Percentiles rank a stretch among this genome's conserved stretches.
These are phyloP conservation scores for Dioscorea cayenensis DNA, from an alignment of 116 monocot genomes.

Conservation along the genomic window DNA sequence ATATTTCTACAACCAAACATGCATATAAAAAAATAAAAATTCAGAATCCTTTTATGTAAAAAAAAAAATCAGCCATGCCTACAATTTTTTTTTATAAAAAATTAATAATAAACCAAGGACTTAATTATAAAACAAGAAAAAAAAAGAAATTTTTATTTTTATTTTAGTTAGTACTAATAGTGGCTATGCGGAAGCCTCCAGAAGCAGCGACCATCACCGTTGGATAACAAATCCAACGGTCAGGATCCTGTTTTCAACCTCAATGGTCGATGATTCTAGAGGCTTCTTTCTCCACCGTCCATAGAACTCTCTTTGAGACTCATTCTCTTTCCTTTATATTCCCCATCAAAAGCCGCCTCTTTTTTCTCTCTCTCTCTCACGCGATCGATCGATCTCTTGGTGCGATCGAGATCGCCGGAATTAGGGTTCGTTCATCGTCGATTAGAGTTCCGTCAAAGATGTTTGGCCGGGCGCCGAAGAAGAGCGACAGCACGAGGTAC, in stretches of 20 bases:
- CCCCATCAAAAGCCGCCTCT: not conserved
- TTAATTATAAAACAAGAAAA: not conserved
- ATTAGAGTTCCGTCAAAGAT: conserved; percentile 19
- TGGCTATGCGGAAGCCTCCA: not conserved
- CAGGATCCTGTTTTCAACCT: not conserved
- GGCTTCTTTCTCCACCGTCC: conserved; percentile 7
- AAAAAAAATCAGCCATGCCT: too few species aligned
- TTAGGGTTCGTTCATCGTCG: not conserved
- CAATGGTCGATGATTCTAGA: conserved; percentile 6
- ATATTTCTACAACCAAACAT: too few species aligned
- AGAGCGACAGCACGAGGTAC: conserved; percentile 62
- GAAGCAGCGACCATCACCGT: conserved; percentile 10
- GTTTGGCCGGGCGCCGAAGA: conserved; percentile 67
- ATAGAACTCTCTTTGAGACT: not conserved
- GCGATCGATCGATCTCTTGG: not conserved
- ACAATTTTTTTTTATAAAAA: too few species aligned
- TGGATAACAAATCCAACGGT: conserved; percentile 7
- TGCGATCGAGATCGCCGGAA: not conserved
- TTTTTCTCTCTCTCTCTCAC: not conserved
- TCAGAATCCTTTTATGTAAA: too few species aligned
- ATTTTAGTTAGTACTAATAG: not conserved
- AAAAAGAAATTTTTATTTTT: not conserved
- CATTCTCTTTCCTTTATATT: not conserved
- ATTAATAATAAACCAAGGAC: too few species aligned
- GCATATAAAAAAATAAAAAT: too few species aligned